Base-by-base conservation (phyloP, 805 yeast species). In the Candida peoriensis region DNA sequence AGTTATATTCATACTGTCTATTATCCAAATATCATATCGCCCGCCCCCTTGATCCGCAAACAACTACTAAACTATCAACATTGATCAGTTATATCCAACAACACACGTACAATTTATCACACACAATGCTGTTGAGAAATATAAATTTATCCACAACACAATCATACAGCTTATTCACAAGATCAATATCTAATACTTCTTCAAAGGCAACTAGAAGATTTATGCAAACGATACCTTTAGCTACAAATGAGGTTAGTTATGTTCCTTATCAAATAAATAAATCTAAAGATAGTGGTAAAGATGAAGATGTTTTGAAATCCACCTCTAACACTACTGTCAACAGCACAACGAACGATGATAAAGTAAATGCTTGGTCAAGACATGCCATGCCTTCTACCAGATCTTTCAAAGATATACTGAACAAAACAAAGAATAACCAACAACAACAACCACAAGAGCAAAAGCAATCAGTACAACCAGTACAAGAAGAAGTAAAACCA, bases 341-440 rank as follows among this genome's bases (percentile, higher is more conserved):
- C 8, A n/a, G n/a, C n/a, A n/a, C n/a, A n/a, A n/a, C n/a, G n/a
- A n/a, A n/a, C n/a, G n/a, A n/a, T n/a, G n/a, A n/a, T n/a, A n/a
- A n/a, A n/a, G n/a, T n/a, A n/a, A n/a, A n/a, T n/a, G 25, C 27
- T 2, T 55, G 60, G 60, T 30, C 52, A 2, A 54, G 50, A 36
- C 60, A 53, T 26, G 34, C 49, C 2, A 36, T 54, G 26, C 46
- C 57, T 3, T 46, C 50, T 9, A 25, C 57, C 3, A 50, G 57
- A 46, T 40, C 47, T 28, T 54, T 54, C 38, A 47, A 43, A 13
- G 55, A 53, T 28, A 16, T 52, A 2, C 12, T 50, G 30, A 45
- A 44, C 34, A 45, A 45, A 38, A 39, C 34, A 12, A 35, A 41
- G 23, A n/a, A n/a, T n/a, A n/a, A n/a, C n/a, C n/a, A n/a, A n/a